Base-by-base conservation (phyloP, 495 filamentous ascomycete genomes). In the Baudoinia panamericana region DNA sequence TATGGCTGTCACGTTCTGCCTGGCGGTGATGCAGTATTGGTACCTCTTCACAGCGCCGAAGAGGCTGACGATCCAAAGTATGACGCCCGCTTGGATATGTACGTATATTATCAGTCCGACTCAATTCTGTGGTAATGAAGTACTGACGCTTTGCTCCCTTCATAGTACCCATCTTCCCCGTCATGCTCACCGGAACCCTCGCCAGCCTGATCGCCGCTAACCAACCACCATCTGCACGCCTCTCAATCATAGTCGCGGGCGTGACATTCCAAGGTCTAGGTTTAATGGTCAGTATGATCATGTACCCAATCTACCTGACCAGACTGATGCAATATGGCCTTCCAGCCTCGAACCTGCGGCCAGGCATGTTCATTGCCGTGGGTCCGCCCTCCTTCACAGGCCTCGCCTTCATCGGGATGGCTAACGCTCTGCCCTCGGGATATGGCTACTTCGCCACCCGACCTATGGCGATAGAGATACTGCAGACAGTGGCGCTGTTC, bases 331-430 rank as follows among this genome's bases (percentile, higher is more conserved):
- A 41, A n/a, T 46, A 41, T 15, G 56, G 51, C 26, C 48, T 64
- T 2, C 62, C 53, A 1, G 45, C 13, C 6, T 36, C 49, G 7
- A n/a, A 32, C 0, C 35, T 41, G 8, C 43, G 60, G 13, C 59
- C 59, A 8, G 61, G 56, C 13, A 57, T 57, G 54, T 55, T 34
- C 32, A 44, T 57, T 13, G 17, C 52, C 11, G 54, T 57, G 13
- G 54, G 54, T 3, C 54, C 52, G 18, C 0, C 78, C 0, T 67
- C 71, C 1, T 85, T 82, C 59, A 82, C 78, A 2, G 71, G 68
- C n/a, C 62, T 79, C 1, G 78, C 78, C 5, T 59, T 84, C n/a
- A 68, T 85, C 30, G 67, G 67, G 18, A 73, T 82, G 65, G 71
- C 73, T 0, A 58, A 64, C 17, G 68, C 50, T 8, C 52, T 72